Percentiles rank a stretch among this genome's conserved stretches.
phyloP scores from a whole-genome alignment of 371 early-diverging fungal species.

The Sporodiniella umbellata region DNA sequence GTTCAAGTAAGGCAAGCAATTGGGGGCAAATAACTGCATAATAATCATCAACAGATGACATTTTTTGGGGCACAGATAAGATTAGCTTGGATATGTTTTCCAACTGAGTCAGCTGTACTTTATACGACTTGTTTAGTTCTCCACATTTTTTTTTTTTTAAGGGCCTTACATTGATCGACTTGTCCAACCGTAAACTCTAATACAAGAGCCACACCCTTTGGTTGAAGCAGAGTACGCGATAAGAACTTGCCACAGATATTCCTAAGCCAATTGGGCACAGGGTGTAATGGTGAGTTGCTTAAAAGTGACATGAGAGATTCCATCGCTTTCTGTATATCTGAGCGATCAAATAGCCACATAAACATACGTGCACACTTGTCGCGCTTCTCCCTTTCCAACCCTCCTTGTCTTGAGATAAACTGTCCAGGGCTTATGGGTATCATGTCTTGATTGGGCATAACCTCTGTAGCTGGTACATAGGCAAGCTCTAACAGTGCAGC shows the following conservation, averaged over 20 bases:
- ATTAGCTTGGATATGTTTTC: conserved; percentile 63
- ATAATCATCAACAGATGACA: conserved; percentile 59
- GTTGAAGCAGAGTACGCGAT: conserved; percentile 57
- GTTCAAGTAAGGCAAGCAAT: conserved; percentile 27
- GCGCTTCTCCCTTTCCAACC: conserved; percentile 29
- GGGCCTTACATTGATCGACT: conserved; percentile 40
- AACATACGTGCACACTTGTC: conserved; percentile 50
- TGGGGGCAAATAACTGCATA: conserved; percentile 61
- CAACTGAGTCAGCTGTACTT: conserved; percentile 55
- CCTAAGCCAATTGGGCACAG: conserved; percentile 61
- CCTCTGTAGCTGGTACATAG: conserved; percentile 48
- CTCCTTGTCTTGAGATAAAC: conserved; percentile 8
- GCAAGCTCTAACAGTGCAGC: conserved; percentile 67
- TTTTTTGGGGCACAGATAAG: conserved; percentile 62
- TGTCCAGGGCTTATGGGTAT: conserved; percentile 19
- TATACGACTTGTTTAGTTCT: too few relatives aligned
- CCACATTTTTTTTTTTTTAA: too few relatives aligned
- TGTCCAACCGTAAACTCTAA: conserved; percentile 64
- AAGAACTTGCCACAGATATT: conserved; percentile 64
- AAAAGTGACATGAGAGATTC: conserved; percentile 63
- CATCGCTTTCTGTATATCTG: conserved; percentile 53
- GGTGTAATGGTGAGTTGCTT: conserved; percentile 49
- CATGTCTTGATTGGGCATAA: neutral
- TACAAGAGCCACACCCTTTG: conserved; percentile 59
- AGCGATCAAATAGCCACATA: conserved; percentile 46